Base-by-base conservation (phyloP, 768 basidiomycete species). In the Tephrocybe rancida region DNA sequence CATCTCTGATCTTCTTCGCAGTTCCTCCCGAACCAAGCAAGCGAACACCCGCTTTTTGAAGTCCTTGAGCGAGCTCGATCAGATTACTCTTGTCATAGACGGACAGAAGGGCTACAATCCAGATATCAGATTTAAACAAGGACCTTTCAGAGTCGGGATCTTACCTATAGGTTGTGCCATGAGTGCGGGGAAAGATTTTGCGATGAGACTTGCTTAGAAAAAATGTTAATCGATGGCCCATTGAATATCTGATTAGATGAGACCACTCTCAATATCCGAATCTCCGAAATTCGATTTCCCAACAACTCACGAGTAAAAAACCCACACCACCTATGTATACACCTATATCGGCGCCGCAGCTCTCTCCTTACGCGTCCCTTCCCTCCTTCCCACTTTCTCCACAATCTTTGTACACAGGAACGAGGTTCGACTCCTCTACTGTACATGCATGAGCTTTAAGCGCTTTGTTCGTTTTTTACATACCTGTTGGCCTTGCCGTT, bases 21-120 rank as follows among this genome's bases (percentile, higher is more conserved):
- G 97, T 99, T 50, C 97, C 97, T 57, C 97, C 97, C 26, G 95
- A 97, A 46, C 95, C 97, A 16, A 99, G 75, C 10, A 99, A 82
- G 44, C 86, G 85, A 65, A 98, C 87, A 24, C 95, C 95, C 41
- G 87, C 82, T 45, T 79, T 77, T 53, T 83, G 78, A 54, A 98
- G 85, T n/a, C 87, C 91, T 60, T 84, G 80, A 21, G 97, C 97
- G 43, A 99, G 82, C 49, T 95, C 88, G 53, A 98, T 70, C 44
- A 99, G 83, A 65, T 86, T 84, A 45, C 88, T 82, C 74, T 99
- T 99, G 78, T 98, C 96, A 67, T 97, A 98, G 50, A 98, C 97
- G 26, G 95, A 97, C 47, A 99, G 75, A 50, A 99, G 75, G 19
- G 95, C 96, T 93, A 7, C 5, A n/a, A 29, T 32, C 24, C 37